phyloP scores from a whole-genome alignment of 306 rosid genomes.

The Sechiopsis laciniata region DNA sequence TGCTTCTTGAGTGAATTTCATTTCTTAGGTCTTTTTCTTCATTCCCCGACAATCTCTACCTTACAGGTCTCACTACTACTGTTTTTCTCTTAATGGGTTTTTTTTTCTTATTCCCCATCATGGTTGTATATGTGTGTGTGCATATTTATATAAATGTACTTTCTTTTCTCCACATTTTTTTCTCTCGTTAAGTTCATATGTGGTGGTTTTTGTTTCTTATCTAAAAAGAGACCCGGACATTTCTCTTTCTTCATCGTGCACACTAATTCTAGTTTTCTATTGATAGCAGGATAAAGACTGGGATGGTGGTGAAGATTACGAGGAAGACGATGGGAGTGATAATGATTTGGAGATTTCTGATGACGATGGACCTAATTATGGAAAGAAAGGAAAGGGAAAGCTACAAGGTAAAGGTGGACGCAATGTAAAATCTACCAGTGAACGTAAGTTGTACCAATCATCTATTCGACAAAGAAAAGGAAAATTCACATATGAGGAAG shows the following conservation, averaged over 20 bases:
- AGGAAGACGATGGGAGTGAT: constrained; percentile 62
- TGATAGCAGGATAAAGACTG: constrained; percentile 71
- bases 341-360: constrained; percentile 63
- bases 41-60: neutral
- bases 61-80: neutral
- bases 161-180: neutral
- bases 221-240: constrained; percentile 20
- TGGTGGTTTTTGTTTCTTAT: constrained; percentile 14
- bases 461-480: constrained; percentile 61
- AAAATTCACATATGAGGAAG: constrained; percentile 69
- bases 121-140: neutral
- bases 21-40: neutral
- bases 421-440: constrained; percentile 47
- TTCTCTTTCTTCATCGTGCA: constrained; percentile 26
- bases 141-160: neutral
- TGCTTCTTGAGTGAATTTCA: neutral
- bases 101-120: constrained; percentile 1
- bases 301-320: constrained; percentile 78
- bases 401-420: constrained; percentile 49
- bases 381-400: constrained; percentile 56
- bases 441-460: constrained; percentile 46
- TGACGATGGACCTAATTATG: constrained; percentile 67
- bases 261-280: constrained; percentile 29
- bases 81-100: neutral
- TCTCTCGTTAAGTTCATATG: neutral